Percentiles rank a stretch among this genome's conserved stretches.
Evolutionary conservation across 257 asterid genomes (phyloP).

Genomic region (Petunia axillaris): DNA sequence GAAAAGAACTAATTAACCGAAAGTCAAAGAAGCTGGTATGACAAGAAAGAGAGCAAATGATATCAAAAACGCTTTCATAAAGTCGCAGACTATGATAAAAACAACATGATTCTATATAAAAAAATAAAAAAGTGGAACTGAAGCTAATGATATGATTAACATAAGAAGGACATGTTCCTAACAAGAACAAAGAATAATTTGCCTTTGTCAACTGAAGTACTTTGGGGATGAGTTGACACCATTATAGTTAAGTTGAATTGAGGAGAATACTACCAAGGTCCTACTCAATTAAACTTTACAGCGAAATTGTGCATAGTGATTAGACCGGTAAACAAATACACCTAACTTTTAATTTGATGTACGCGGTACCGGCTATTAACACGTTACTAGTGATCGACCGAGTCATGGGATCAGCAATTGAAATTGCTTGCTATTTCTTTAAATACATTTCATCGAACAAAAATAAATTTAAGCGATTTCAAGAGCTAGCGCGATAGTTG

Average conservation of each 20-base stretch:
- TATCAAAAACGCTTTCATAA: not conserved
- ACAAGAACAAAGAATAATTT: not conserved
- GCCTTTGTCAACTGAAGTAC: slow-evolving; percentile 18
- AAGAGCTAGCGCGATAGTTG: too few relatives aligned
- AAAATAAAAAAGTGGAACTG: not conserved
- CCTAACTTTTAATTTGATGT: not conserved
- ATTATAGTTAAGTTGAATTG: slow-evolving; percentile 5
- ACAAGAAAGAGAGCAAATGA: not conserved
- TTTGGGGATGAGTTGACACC: slow-evolving; percentile 18
- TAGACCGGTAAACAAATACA: not conserved
- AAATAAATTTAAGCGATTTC: too few relatives aligned
- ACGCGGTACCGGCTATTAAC: too few relatives aligned
- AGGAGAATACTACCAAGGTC: not conserved
- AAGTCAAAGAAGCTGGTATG: slow-evolving; percentile 18
- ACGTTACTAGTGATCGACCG: too few relatives aligned
- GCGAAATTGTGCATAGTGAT: not conserved
- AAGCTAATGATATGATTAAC: slow-evolving; percentile 18
- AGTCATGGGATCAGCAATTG: too few relatives aligned
- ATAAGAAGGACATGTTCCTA: not conserved
- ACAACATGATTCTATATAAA: not conserved
- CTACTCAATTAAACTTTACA: not conserved
- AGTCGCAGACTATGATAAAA: not conserved
- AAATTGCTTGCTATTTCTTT: too few relatives aligned
- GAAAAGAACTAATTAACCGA: not conserved
- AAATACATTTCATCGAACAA: too few relatives aligned